A percentile compares a stretch with the other conserved stretches of the same genome.
These are phyloP conservation scores for Auxenochlorella protothecoides DNA, from an alignment of 139 green algal genomes.

Conservation along the genomic window DNA sequence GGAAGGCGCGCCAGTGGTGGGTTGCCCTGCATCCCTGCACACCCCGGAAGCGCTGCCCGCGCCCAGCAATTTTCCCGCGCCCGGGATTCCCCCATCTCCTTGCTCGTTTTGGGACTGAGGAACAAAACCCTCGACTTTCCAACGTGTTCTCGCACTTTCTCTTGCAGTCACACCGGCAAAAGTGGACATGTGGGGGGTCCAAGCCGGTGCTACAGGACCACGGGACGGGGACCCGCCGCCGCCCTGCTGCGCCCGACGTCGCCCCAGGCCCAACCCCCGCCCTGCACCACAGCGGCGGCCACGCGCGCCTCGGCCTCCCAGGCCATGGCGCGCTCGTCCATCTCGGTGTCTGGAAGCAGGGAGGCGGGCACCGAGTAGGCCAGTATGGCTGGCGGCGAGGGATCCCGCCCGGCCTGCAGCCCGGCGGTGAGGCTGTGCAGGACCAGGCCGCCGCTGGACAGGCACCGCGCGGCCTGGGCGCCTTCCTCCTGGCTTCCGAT, in stretches of 20 bases:
- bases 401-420: not conserved
- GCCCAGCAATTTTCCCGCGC: too few species aligned
- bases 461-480: slow-evolving; percentile 2
- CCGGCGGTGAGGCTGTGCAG: slow-evolving; percentile 9
- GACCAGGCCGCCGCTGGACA: slow-evolving; percentile 24
- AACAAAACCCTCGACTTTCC: too few species aligned
- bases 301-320: not conserved
- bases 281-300: not conserved
- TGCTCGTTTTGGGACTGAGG: too few species aligned
- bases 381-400: slow-evolving; percentile 3
- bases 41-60: too few species aligned
- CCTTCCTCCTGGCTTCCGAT: slow-evolving; percentile 18
- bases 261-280: not conserved
- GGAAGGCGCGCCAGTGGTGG: too few species aligned
- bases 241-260: not conserved
- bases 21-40: too few species aligned
- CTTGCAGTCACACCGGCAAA: too few species aligned
- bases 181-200: too few species aligned
- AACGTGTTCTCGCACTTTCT: too few species aligned
- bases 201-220: too few species aligned
- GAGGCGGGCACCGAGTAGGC: slow-evolving; percentile 9
- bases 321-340: not conserved
- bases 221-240: too few species aligned
- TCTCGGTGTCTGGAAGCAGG: not conserved
- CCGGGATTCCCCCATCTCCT: too few species aligned